Percentiles rank a stretch among this genome's conserved stretches.
phyloP scores from a whole-genome alignment of 2,329 filamentous ascomycete species.

The Pseudogymnoascus sp. region DNA sequence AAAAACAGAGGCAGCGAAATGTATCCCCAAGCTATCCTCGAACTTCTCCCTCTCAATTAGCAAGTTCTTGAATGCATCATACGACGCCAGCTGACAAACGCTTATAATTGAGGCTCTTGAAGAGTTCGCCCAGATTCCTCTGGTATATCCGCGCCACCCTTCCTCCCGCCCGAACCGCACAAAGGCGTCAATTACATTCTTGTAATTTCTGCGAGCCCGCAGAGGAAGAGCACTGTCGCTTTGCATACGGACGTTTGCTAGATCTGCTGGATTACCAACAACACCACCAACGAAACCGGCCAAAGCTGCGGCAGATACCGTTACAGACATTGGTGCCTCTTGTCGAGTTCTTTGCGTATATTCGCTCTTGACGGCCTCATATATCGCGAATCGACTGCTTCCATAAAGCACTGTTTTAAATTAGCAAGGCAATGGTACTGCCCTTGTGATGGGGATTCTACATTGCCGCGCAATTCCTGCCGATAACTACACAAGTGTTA shows the following conservation, averaged over 20 bases:
- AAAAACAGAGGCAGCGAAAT: constrained; percentile 64
- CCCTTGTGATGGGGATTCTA: neutral
- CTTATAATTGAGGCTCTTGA: constrained; percentile 74
- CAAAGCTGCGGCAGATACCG: neutral
- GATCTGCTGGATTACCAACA: constrained; percentile 76
- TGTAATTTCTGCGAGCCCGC: constrained; percentile 71
- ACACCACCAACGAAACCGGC: neutral
- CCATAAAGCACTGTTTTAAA: neutral
- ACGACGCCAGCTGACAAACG: constrained; percentile 67
- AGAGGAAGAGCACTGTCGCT: constrained; percentile 68
- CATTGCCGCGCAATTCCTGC: neutral
- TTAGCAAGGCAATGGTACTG: neutral
- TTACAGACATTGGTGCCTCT: neutral
- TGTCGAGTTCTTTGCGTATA: neutral
- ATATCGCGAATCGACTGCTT: neutral
- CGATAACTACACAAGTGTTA: neutral
- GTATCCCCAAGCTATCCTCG: constrained; percentile 57
- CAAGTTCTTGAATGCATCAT: constrained; percentile 66
- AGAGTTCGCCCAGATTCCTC: constrained; percentile 72
- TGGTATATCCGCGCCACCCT: constrained; percentile 63
- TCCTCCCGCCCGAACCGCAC: constrained; percentile 76
- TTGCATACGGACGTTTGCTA: constrained; percentile 94
- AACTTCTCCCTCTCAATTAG: constrained; percentile 59
- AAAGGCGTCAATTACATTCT: constrained; percentile 73
- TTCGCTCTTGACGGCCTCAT: neutral